Evolutionary conservation across 1,139 yeast genomes (phyloP).

Genomic region (Groenewaldozyma auringiensis): DNA sequence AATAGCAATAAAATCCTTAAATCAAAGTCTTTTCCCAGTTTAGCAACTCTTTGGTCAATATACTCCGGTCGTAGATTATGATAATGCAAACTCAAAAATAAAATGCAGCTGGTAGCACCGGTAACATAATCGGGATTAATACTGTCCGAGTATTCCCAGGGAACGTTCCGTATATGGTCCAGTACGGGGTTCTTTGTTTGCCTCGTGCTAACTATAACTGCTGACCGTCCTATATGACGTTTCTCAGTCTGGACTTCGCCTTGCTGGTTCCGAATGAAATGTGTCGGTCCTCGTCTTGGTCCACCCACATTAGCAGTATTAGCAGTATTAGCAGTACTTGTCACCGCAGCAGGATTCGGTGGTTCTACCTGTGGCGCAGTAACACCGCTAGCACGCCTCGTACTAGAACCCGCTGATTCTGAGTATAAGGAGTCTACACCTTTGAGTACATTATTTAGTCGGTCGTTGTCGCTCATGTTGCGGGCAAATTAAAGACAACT

Average conservation of each 20-base stretch:
- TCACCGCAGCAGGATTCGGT: background rate
- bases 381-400: background rate
- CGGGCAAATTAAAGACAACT: too few relatives aligned
- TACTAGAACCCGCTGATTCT: background rate
- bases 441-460: background rate
- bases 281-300: background rate
- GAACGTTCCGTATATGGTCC: slow-evolving; percentile 40
- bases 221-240: slow-evolving; percentile 16
- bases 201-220: slow-evolving; percentile 42
- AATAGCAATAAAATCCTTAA: slow-evolving; percentile 62
- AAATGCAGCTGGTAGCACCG: slow-evolving; percentile 56
- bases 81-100: slow-evolving; percentile 69
- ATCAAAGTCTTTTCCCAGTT: slow-evolving; percentile 41
- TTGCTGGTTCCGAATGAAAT: background rate
- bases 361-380: background rate
- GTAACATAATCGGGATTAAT: slow-evolving; percentile 54
- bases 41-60: slow-evolving; percentile 60
- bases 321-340: background rate
- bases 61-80: slow-evolving; percentile 87
- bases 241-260: background rate
- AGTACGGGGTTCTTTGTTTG: slow-evolving; percentile 57
- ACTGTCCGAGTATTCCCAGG: slow-evolving; percentile 39
- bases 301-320: background rate
- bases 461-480: background rate
- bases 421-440: background rate